Evolutionary conservation across 2,329 filamentous ascomycete genomes (phyloP).

Genomic region (Pseudocercospora crystallina): DNA sequence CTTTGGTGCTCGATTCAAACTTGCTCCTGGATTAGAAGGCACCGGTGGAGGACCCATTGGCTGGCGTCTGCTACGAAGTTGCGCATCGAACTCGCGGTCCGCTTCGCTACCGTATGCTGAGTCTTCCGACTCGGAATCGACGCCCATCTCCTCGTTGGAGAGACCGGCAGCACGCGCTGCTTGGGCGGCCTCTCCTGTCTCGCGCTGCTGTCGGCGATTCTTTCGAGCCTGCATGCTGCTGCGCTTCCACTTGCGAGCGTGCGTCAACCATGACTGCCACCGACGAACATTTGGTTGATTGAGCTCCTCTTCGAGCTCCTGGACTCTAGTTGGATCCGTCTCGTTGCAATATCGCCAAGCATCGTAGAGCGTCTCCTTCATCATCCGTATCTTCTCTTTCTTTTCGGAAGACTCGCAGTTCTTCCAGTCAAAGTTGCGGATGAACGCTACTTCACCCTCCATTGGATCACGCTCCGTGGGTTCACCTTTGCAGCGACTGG

Average conservation of each 20-base stretch:
- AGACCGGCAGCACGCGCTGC: background rate
- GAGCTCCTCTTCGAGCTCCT: background rate
- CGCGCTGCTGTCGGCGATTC: background rate
- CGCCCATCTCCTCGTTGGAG: background rate
- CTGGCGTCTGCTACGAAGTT: background rate
- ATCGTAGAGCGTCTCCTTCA: conserved; percentile 6
- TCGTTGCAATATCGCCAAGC: conserved; percentile 13
- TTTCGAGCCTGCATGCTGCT: background rate
- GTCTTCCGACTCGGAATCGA: background rate
- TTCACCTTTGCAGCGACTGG: no score
- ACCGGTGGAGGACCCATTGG: background rate
- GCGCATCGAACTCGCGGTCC: background rate
- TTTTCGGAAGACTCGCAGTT: background rate
- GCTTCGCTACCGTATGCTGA: background rate
- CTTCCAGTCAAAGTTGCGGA: background rate
- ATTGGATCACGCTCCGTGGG: background rate
- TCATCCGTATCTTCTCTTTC: background rate
- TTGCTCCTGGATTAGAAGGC: no score
- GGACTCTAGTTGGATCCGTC: background rate
- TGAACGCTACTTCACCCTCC: background rate
- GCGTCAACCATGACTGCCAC: conserved; percentile 11
- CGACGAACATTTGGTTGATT: conserved; percentile 2
- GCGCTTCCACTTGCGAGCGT: conserved; percentile 9
- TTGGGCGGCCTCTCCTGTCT: background rate
- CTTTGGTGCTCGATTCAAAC: no score